phyloP scores from a whole-genome alignment of 768 basidiomycete genomes.

The Hericium coralloides region DNA sequence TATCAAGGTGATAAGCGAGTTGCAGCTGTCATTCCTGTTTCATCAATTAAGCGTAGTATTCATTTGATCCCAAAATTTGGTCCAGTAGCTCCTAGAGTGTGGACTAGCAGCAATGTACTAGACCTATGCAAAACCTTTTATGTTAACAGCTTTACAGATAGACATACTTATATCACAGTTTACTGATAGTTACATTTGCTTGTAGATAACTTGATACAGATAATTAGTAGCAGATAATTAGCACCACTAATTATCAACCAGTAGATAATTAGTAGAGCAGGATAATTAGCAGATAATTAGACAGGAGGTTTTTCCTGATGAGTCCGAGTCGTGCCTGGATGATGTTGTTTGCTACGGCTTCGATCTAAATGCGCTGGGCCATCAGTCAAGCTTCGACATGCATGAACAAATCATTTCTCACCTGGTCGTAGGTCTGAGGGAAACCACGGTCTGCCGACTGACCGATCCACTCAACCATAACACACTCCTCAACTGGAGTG shows the following conservation, averaged over 20 bases:
- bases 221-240: too few species aligned
- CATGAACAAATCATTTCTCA: neutral
- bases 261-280: too few species aligned
- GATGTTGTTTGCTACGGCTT: conserved; percentile 4
- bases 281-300: too few species aligned
- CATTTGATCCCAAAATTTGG: neutral
- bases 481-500: conserved; percentile 20
- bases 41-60: neutral
- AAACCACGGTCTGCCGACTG: conserved; percentile 25
- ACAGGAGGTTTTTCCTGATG: too few species aligned
- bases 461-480: conserved; percentile 21
- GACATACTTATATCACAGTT: neutral
- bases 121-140: neutral
- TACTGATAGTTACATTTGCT: neutral
- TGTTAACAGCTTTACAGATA: neutral
- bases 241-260: too few species aligned
- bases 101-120: neutral
- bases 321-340: neutral
- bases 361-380: conserved; percentile 27
- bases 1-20: too few species aligned
- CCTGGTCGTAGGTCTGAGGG: conserved; percentile 15
- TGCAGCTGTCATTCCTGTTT: too few species aligned
- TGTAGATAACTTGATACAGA: too few species aligned
- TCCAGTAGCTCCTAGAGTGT: neutral
- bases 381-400: conserved; percentile 14